Conservation (phyloP, 1,284 basidiomycete genomes). For the Puccinia novopanici region DNA sequence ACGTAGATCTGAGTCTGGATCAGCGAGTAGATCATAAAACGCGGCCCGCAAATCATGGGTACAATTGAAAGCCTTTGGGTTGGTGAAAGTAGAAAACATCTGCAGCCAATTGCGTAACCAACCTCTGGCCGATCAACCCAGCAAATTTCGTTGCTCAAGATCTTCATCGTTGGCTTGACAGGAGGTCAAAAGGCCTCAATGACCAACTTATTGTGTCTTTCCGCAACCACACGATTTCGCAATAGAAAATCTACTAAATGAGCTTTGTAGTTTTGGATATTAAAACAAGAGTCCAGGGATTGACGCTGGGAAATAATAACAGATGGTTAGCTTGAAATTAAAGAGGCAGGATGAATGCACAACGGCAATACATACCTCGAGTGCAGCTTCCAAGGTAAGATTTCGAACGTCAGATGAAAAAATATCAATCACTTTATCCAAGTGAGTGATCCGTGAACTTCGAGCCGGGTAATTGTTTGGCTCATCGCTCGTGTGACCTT, state of each 20-base stretch:
- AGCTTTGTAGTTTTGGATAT: slow-evolving; percentile 72
- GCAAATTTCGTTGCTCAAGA: slow-evolving; percentile 60
- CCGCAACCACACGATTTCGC: slow-evolving; percentile 70
- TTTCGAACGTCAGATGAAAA: slow-evolving; percentile 53
- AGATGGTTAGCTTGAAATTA: background rate
- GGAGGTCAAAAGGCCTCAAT: slow-evolving; percentile 73
- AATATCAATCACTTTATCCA: slow-evolving; percentile 27
- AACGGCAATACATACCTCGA: slow-evolving; percentile 66
- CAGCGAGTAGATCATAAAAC: slow-evolving; percentile 76
- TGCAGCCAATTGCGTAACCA: slow-evolving; percentile 74
- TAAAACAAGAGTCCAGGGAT: slow-evolving; percentile 69
- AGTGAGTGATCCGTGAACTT: no score
- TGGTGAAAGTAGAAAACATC: slow-evolving; percentile 83
- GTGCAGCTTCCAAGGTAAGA: slow-evolving; percentile 63
- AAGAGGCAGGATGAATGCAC: slow-evolving; percentile 23
- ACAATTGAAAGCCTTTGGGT: slow-evolving; percentile 80
- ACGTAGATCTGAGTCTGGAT: slow-evolving; percentile 81
- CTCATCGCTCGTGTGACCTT: slow-evolving; percentile 48
- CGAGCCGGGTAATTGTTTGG: no score
- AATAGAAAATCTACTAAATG: slow-evolving; percentile 74
- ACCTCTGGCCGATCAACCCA: slow-evolving; percentile 63
- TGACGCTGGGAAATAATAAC: slow-evolving; percentile 63
- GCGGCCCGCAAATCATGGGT: slow-evolving; percentile 70
- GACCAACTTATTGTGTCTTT: slow-evolving; percentile 79
- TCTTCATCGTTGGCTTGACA: slow-evolving; percentile 59